A percentile compares a stretch with the other conserved stretches of the same genome.
Evolutionary conservation across 129 eudicot species (phyloP).

Genomic region (Artemisia argyi): DNA sequence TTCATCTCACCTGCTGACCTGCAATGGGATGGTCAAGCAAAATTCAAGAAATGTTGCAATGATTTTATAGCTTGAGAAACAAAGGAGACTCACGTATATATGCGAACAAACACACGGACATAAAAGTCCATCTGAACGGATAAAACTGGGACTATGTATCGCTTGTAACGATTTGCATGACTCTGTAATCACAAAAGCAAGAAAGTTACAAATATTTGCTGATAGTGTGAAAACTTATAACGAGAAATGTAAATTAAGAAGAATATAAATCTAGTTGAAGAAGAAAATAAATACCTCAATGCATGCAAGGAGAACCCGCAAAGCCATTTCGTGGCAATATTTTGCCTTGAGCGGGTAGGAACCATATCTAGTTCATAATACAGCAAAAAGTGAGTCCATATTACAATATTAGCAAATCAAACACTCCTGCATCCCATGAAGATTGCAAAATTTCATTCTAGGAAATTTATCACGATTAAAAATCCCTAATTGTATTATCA

Average conservation of each 20-base stretch:
- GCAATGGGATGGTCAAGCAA: conserved; percentile 33
- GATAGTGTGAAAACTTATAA: neutral
- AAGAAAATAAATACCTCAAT: conserved; percentile 61
- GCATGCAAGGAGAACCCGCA: conserved; percentile 93
- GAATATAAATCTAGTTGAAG: conserved; percentile 3
- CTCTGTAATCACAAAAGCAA: conserved; percentile 54
- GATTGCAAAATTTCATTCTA: neutral
- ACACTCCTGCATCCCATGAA: neutral
- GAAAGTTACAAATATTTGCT: neutral
- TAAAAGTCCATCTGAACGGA: conserved; percentile 98
- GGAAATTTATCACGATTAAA: neutral
- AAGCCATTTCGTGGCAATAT: conserved; percentile 98
- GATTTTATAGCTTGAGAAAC: neutral
- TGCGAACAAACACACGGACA: conserved; percentile 94
- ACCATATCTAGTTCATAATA: conserved; percentile 66
- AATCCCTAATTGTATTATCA: neutral
- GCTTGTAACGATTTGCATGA: conserved; percentile 95
- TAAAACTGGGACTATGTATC: conserved; percentile 88
- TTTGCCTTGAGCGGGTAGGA: conserved; percentile 89
- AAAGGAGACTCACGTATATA: conserved; percentile 67
- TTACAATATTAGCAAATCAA: neutral
- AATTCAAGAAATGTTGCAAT: neutral
- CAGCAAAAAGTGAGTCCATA: conserved; percentile 20
- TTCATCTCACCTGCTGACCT: conserved; percentile 98
- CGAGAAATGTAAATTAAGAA: neutral